These are phyloP conservation scores for Maudiozyma barnettii DNA, from an alignment of 805 yeast species.

Conservation along the genomic window DNA sequence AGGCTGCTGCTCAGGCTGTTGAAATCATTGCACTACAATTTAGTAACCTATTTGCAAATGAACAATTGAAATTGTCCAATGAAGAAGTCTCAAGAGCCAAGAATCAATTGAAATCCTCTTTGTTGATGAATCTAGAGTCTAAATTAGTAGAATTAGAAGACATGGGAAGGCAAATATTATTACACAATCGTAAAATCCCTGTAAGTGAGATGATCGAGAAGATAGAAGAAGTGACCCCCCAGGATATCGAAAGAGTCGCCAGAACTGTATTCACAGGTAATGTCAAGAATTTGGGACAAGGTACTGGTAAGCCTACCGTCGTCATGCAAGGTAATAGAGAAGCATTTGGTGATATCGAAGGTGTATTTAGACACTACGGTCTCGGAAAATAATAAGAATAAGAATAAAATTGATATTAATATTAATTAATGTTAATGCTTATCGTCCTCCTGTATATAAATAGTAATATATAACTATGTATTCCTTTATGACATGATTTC, in stretches of 20 bases:
- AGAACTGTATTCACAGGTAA: slow-evolving; percentile 63
- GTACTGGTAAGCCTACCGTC: slow-evolving; percentile 65
- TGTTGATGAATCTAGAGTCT: slow-evolving; percentile 88
- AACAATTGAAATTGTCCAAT: slow-evolving; percentile 53
- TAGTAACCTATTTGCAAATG: slow-evolving; percentile 38
- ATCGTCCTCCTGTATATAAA: neutral
- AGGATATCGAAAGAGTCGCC: slow-evolving; percentile 68
- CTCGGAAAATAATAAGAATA: slow-evolving; percentile 38
- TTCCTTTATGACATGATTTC: slow-evolving; percentile 6
- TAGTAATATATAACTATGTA: neutral
- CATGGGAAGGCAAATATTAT: slow-evolving; percentile 87
- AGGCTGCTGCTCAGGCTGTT: slow-evolving; percentile 75
- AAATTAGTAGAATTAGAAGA: slow-evolving; percentile 93
- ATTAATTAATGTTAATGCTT: neutral
- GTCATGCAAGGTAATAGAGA: slow-evolving; percentile 86
- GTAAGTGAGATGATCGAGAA: slow-evolving; percentile 72
- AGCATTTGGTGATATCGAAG: slow-evolving; percentile 73
- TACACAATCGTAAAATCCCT: slow-evolving; percentile 65
- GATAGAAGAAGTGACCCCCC: slow-evolving; percentile 57
- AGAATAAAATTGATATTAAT: neutral
- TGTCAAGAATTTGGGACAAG: slow-evolving; percentile 36
- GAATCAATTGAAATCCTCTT: slow-evolving; percentile 77
- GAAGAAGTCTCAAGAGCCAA: slow-evolving; percentile 82
- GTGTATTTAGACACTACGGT: slow-evolving; percentile 58
- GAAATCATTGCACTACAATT: slow-evolving; percentile 68